Percentiles rank a stretch among this genome's conserved stretches.
These are phyloP conservation scores for Xylaria grammica DNA, from an alignment of 495 filamentous ascomycete genomes.

Conservation along the genomic window DNA sequence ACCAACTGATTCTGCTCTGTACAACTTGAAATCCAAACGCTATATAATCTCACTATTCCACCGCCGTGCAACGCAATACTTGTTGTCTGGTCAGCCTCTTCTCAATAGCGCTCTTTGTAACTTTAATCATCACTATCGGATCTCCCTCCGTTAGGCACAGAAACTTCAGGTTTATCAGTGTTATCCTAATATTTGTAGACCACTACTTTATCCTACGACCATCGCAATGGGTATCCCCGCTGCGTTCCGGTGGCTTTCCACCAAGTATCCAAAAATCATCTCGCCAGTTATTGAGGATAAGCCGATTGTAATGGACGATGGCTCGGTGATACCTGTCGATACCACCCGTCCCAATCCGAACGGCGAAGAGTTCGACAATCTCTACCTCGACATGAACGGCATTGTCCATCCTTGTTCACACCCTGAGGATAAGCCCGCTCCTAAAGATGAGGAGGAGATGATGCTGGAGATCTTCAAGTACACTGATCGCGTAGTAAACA, in stretches of 20 bases:
- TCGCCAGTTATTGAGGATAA: slow-evolving; percentile 86
- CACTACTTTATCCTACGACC: slow-evolving; percentile 12
- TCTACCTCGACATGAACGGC: slow-evolving; percentile 99
- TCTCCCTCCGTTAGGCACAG: background rate
- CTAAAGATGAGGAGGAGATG: slow-evolving; percentile 97
- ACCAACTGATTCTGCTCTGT: background rate
- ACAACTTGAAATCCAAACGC: background rate
- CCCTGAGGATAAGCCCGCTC: slow-evolving; percentile 89
- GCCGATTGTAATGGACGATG: slow-evolving; percentile 75
- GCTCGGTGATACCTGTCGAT: slow-evolving; percentile 81
- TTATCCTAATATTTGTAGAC: slow-evolving; percentile 11
- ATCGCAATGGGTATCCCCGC: slow-evolving; percentile 90
- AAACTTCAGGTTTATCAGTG: background rate
- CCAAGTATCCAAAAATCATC: slow-evolving; percentile 96
- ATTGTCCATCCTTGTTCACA: slow-evolving; percentile 99
- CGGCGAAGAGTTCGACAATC: slow-evolving; percentile 95
- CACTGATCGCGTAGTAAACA: slow-evolving; percentile 96
- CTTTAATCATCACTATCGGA: background rate
- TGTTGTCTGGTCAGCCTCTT: background rate
- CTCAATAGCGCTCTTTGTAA: background rate
- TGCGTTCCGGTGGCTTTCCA: slow-evolving; percentile 90
- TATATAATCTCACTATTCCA: background rate
- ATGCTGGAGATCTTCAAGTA: slow-evolving; percentile 98
- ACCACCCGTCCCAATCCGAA: slow-evolving; percentile 88
- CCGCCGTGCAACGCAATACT: background rate